A percentile compares a stretch with the other conserved stretches of the same genome.
Conservation (phyloP, 306 rosid species). For the Leucaena leucocephala region DNA sequence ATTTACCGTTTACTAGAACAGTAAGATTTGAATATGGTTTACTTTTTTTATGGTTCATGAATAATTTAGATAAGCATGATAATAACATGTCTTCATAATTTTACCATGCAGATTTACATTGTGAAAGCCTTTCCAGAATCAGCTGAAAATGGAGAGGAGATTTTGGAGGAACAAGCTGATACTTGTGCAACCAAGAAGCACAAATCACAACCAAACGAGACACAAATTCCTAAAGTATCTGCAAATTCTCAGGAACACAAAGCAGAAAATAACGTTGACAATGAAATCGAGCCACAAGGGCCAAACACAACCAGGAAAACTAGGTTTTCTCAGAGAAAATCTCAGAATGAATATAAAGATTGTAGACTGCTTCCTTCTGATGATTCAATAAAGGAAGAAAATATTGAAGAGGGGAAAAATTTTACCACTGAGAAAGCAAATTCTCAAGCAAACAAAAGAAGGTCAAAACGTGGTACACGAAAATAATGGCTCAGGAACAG, state of each 20-base stretch:
- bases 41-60: not conserved
- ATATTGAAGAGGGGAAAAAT: conserved; percentile 14
- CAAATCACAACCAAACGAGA: not conserved
- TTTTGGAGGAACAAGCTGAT: not conserved
- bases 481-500: not conserved
- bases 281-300: conserved; percentile 28
- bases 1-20: not conserved
- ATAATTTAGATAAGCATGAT: conserved; percentile 6
- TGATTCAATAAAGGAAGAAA: conserved; percentile 24
- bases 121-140: conserved; percentile 49
- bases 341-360: conserved; percentile 32
- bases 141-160: not conserved
- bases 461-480: conserved; percentile 33
- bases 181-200: conserved; percentile 4
- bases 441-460: conserved; percentile 23
- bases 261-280: conserved; percentile 24
- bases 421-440: conserved; percentile 19
- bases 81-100: not conserved
- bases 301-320: conserved; percentile 21
- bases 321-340: conserved; percentile 18
- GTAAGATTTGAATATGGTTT: not conserved
- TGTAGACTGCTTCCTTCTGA: not conserved
- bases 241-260: conserved; percentile 30
- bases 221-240: conserved; percentile 20
- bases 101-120: conserved; percentile 56